Conservation (phyloP, 2,329 filamentous ascomycete species). For the Penicillium digitatum region DNA sequence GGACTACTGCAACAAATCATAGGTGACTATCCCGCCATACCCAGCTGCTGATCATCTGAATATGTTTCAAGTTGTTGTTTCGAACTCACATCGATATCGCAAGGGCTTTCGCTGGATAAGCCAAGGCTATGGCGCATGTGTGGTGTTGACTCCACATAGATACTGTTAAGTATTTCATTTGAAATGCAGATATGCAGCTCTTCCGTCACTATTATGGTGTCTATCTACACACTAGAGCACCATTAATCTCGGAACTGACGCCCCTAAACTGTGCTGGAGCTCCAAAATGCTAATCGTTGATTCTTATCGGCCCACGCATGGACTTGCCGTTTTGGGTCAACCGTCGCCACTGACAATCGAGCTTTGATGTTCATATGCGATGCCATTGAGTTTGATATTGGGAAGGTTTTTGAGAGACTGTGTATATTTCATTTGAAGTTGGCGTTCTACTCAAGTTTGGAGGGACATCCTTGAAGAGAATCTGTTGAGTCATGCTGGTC, state of each 20-base stretch:
- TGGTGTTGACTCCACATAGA: not conserved
- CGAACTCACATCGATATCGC: not conserved
- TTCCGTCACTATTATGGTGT: not conserved
- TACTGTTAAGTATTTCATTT: not conserved
- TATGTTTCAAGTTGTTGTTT: not conserved
- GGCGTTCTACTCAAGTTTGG: not conserved
- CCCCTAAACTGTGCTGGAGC: not conserved
- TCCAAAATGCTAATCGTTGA: conserved; percentile 4
- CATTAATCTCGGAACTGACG: not conserved
- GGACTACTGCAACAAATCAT: not conserved
- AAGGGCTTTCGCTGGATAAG: not conserved
- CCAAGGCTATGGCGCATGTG: not conserved
- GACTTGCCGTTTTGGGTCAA: conserved; percentile 17
- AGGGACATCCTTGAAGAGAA: not conserved
- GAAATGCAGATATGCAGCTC: conserved; percentile 5
- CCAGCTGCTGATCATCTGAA: not conserved
- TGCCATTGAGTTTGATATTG: not conserved
- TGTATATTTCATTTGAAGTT: not conserved
- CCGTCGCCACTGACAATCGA: conserved; percentile 11
- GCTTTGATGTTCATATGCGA: not conserved
- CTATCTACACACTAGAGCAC: not conserved
- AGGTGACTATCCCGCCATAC: not conserved
- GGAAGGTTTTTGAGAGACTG: too few relatives aligned
- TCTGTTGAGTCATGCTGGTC: not conserved
- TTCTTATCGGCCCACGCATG: conserved; percentile 20